phyloP scores from a whole-genome alignment of 179 eudicot species.

The Drosera spatulata region DNA sequence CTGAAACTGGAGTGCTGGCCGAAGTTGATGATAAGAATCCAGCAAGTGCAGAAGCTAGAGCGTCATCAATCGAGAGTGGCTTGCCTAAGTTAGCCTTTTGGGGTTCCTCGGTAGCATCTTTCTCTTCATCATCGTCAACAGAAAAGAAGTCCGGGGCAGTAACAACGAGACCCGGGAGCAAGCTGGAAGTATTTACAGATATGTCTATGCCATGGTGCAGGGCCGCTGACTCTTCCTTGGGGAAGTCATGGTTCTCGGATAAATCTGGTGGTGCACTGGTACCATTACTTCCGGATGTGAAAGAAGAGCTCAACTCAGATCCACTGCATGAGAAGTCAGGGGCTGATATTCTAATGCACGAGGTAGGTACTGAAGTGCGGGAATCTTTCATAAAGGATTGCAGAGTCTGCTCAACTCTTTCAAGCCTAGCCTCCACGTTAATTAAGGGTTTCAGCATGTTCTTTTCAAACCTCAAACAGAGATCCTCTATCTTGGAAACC shows the following conservation, averaged over 20 bases:
- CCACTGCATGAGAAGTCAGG: slow-evolving; percentile 47
- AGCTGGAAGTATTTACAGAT: slow-evolving; percentile 18
- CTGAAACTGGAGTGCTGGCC: slow-evolving; percentile 14
- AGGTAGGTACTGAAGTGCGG: slow-evolving; percentile 17
- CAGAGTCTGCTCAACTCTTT: slow-evolving; percentile 60
- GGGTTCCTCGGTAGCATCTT: slow-evolving; percentile 21
- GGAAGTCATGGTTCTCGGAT: slow-evolving; percentile 18
- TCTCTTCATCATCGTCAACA: slow-evolving; percentile 49
- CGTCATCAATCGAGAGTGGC: slow-evolving; percentile 67
- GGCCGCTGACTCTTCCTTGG: slow-evolving; percentile 8
- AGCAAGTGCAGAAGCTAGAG: slow-evolving; percentile 83
- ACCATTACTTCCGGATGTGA: slow-evolving; percentile 25
- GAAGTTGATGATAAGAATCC: slow-evolving; percentile 41
- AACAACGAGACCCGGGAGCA: slow-evolving; percentile 46
- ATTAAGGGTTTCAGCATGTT: slow-evolving; percentile 70
- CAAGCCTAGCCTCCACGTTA: slow-evolving; percentile 74
- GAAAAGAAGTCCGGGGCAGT: slow-evolving; percentile 67
- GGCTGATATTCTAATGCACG: slow-evolving; percentile 38
- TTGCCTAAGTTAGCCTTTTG: slow-evolving; percentile 26
- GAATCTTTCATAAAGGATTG: slow-evolving; percentile 34
- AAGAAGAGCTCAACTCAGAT: slow-evolving; percentile 33
- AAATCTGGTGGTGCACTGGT: slow-evolving; percentile 20
- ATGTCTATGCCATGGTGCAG: slow-evolving; percentile 9
- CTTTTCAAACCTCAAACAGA: slow-evolving; percentile 76
- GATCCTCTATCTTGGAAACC: slow-evolving; percentile 61